These are phyloP conservation scores for Lepraria neglecta DNA, from an alignment of 495 filamentous ascomycete genomes.

Conservation along the genomic window DNA sequence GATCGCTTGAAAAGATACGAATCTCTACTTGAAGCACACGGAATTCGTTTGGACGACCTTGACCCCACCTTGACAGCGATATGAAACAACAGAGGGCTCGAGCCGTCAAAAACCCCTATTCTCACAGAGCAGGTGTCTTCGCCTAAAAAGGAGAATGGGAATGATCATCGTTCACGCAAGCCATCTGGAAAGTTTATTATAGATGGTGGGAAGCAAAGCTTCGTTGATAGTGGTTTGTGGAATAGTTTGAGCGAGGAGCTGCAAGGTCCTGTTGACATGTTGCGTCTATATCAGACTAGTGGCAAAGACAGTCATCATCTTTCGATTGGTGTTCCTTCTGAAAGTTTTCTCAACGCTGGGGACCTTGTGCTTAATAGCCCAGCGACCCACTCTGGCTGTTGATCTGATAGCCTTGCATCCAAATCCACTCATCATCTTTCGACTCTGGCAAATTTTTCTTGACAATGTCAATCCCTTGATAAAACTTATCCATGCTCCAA, in stretches of 20 bases:
- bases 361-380: conserved; percentile 22
- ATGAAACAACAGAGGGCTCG: conserved; percentile 13
- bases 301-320: conserved; percentile 15
- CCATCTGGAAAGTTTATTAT: background rate
- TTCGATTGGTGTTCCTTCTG: conserved; percentile 18
- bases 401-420: conserved; percentile 50
- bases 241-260: conserved; percentile 8
- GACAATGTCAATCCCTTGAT: conserved; percentile 62
- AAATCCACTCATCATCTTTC: conserved; percentile 58
- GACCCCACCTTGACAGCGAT: background rate
- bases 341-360: conserved; percentile 19
- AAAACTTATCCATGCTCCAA: conserved; percentile 66
- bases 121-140: background rate
- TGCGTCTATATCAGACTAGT: conserved; percentile 2
- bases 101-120: background rate
- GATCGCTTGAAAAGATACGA: conserved; percentile 52
- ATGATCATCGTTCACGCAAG: background rate
- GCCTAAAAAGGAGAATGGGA: background rate
- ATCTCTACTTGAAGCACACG: conserved; percentile 44
- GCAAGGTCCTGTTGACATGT: conserved; percentile 8
- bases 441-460: conserved; percentile 63
- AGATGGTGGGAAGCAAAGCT: conserved; percentile 9
- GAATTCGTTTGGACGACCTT: conserved; percentile 37
- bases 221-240: conserved; percentile 10
- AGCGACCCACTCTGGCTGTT: conserved; percentile 25